These are phyloP conservation scores for Suillus subluteus DNA, from an alignment of 768 basidiomycete species.

Conservation along the genomic window DNA sequence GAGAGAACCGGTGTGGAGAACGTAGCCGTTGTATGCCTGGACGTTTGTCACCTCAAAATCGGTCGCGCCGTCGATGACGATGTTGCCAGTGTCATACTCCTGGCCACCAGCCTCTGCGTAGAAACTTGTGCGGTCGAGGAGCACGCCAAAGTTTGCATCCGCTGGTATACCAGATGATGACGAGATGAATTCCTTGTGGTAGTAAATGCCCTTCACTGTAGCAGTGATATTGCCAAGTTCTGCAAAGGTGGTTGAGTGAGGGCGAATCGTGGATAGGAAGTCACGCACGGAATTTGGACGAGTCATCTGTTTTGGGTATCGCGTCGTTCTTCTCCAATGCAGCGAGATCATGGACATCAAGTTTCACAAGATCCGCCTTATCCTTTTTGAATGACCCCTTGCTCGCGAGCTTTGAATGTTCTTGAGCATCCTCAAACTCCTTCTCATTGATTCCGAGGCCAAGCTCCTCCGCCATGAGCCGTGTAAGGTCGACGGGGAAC, in stretches of 20 bases:
- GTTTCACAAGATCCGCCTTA: slow-evolving; percentile 70
- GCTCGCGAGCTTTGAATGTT: slow-evolving; percentile 88
- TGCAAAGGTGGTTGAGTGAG: slow-evolving; percentile 30
- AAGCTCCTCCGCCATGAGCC: slow-evolving; percentile 95
- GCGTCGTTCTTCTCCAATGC: slow-evolving; percentile 74
- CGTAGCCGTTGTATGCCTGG: slow-evolving; percentile 94
- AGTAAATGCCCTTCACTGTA: slow-evolving; percentile 82
- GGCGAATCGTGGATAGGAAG: neutral
- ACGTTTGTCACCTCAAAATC: slow-evolving; percentile 95
- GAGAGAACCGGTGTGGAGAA: slow-evolving; percentile 87
- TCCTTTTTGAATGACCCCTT: slow-evolving; percentile 81
- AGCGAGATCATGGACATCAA: slow-evolving; percentile 95
- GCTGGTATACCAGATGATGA: slow-evolving; percentile 70
- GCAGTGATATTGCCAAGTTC: slow-evolving; percentile 79
- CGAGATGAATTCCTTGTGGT: slow-evolving; percentile 71
- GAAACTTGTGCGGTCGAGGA: slow-evolving; percentile 93
- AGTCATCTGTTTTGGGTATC: slow-evolving; percentile 93
- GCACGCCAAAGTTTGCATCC: slow-evolving; percentile 75
- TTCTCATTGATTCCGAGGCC: slow-evolving; percentile 81
- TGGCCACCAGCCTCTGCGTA: slow-evolving; percentile 98
- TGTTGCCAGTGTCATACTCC: slow-evolving; percentile 94
- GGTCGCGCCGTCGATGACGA: slow-evolving; percentile 87
- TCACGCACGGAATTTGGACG: slow-evolving; percentile 82
- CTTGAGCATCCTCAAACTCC: slow-evolving; percentile 89
- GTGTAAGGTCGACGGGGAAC: slow-evolving; percentile 95